A percentile compares a stretch with the other conserved stretches of the same genome.
These are phyloP conservation scores for Dioszegia crocea DNA, from an alignment of 768 basidiomycete species.

Conservation along the genomic window DNA sequence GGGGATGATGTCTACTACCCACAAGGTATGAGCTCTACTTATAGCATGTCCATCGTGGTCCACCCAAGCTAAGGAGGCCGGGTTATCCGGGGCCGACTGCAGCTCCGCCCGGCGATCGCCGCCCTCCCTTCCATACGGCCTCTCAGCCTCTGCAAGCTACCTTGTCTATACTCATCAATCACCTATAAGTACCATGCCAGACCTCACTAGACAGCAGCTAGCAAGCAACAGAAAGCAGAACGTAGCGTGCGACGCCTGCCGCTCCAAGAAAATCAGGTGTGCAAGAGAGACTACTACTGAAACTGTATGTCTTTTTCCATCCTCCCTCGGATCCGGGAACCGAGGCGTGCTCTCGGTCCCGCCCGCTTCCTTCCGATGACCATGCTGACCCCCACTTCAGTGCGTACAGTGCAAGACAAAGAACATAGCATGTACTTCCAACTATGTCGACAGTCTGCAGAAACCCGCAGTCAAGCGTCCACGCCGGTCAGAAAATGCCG, in stretches of 20 bases:
- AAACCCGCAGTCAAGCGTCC: constrained; percentile 17
- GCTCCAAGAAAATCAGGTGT: constrained; percentile 39
- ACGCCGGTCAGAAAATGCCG: neutral
- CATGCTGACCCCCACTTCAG: constrained; percentile 14
- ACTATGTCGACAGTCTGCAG: constrained; percentile 33
- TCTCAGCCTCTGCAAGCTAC: too few relatives aligned
- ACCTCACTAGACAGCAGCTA: neutral
- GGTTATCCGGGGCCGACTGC: too few relatives aligned
- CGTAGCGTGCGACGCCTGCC: constrained; percentile 86
- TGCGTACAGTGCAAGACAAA: constrained; percentile 30
- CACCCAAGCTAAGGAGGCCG: too few relatives aligned
- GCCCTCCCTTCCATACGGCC: neutral
- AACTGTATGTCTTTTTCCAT: constrained; percentile 15
- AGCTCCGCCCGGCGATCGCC: too few relatives aligned
- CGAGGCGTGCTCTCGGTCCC: neutral
- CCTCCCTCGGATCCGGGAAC: neutral
- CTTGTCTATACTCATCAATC: neutral
- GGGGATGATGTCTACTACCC: too few relatives aligned
- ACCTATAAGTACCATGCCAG: neutral
- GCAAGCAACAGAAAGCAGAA: constrained; percentile 57
- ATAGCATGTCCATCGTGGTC: too few relatives aligned
- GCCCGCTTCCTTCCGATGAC: neutral
- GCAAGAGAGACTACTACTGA: constrained; percentile 17
- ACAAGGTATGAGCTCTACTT: too few relatives aligned
- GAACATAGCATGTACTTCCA: constrained; percentile 26